phyloP scores from a whole-genome alignment of 192 early-diverging fungal species.

The Backusella luteola region DNA sequence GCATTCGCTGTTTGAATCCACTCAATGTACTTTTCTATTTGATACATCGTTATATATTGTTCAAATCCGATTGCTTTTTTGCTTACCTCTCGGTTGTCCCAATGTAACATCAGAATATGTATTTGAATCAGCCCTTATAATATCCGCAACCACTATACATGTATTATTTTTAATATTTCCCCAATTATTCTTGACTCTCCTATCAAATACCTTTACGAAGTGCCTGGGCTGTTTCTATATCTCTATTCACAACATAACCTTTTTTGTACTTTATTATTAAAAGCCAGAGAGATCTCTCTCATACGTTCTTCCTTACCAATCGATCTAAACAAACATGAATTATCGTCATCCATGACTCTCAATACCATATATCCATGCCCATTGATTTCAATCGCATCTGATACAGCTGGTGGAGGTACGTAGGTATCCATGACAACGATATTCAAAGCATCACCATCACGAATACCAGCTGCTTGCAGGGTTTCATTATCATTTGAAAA shows the following conservation, averaged over 20 bases:
- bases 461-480: constrained; percentile 26
- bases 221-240: constrained; percentile 10
- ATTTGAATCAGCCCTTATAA: constrained; percentile 51
- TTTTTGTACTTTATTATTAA: not conserved
- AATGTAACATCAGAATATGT: constrained; percentile 63
- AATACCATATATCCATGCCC: not conserved
- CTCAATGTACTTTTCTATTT: constrained; percentile 50
- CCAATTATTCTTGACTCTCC: not conserved
- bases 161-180: not conserved
- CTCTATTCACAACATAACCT: constrained; percentile 40
- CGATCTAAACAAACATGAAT: constrained; percentile 69
- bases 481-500: constrained; percentile 14
- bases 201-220: constrained; percentile 33
- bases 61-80: not conserved
- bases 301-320: constrained; percentile 38
- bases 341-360: constrained; percentile 66
- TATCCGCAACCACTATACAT: constrained; percentile 42
- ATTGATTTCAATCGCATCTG: not conserved
- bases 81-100: constrained; percentile 39
- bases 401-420: not conserved
- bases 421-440: constrained; percentile 1
- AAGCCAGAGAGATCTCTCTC: not conserved
- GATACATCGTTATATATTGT: not conserved
- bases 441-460: constrained; percentile 45
- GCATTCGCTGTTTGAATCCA: constrained; percentile 65